Conservation (phyloP, 345 rosid species). For the Eutrema yunnanense region DNA sequence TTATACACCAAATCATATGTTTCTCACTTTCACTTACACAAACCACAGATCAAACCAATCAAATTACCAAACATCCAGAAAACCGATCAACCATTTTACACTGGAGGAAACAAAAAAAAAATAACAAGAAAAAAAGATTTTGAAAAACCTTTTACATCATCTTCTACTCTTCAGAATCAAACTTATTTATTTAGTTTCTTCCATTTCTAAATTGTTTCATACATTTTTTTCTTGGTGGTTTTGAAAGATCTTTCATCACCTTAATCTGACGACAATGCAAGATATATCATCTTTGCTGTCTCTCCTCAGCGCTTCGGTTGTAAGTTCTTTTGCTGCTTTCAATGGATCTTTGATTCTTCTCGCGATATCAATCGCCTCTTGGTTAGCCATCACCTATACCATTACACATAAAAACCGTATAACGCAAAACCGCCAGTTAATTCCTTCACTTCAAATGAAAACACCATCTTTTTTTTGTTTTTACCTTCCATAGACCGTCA, state of each 20-base stretch:
- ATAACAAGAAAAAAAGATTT: not conserved
- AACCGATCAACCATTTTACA: conserved; percentile 21
- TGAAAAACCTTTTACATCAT: not conserved
- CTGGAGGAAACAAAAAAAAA: not conserved
- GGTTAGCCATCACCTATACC: conserved; percentile 59
- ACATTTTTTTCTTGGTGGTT: not conserved
- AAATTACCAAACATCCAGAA: conserved; percentile 12
- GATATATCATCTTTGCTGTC: conserved; percentile 78
- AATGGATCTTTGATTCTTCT: conserved; percentile 59
- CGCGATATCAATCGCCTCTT: conserved; percentile 70
- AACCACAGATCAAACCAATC: conserved; percentile 24
- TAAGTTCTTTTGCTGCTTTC: conserved; percentile 73
- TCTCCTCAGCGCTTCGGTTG: conserved; percentile 53
- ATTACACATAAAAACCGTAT: not conserved
- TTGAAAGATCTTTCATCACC: conserved; percentile 30
- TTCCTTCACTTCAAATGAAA: not conserved
- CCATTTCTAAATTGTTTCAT: not conserved
- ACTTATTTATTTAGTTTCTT: conserved; percentile 10
- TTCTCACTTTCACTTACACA: conserved; percentile 11
- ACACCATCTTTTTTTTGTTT: not conserved
- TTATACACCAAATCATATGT: conserved; percentile 25
- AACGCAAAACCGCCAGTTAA: not conserved
- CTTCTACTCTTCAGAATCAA: conserved; percentile 15
- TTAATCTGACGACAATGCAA: conserved; percentile 64
- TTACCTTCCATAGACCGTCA: conserved; percentile 72